Conservation (phyloP, 805 yeast genomes). For the Saitoella complicata region DNA sequence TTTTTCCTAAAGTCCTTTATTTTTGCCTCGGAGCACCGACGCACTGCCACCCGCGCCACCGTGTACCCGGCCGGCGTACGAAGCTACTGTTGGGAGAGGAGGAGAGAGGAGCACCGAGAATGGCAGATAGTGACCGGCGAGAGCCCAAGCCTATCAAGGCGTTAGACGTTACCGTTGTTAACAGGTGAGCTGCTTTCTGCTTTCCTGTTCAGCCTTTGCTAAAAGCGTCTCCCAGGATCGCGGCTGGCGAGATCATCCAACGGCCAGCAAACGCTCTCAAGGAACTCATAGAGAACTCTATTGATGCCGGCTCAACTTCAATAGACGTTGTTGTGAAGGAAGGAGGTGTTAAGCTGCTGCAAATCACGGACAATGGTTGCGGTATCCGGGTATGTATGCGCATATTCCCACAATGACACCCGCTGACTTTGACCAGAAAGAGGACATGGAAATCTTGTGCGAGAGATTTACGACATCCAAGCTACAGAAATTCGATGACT, state of each 20-base stretch:
- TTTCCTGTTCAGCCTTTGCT: too few relatives aligned
- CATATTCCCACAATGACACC: neutral
- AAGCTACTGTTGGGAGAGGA: too few relatives aligned
- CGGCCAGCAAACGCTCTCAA: slow-evolving; percentile 91
- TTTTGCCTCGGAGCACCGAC: too few relatives aligned
- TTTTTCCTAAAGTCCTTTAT: too few relatives aligned
- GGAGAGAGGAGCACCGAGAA: too few relatives aligned
- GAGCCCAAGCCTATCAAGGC: too few relatives aligned
- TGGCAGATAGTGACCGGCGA: too few relatives aligned
- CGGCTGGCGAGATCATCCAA: slow-evolving; percentile 92
- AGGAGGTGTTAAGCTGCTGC: slow-evolving; percentile 78
- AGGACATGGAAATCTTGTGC: slow-evolving; percentile 67
- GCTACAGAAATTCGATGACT: slow-evolving; percentile 55
- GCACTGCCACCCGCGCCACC: too few relatives aligned
- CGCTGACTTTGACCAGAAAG: slow-evolving; percentile 21
- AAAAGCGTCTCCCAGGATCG: slow-evolving; percentile 35
- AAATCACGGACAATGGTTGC: slow-evolving; percentile 74
- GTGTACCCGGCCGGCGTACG: too few relatives aligned
- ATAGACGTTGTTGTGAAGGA: slow-evolving; percentile 75
- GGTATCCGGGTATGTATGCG: slow-evolving; percentile 37
- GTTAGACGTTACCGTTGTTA: too few relatives aligned
- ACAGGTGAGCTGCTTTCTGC: too few relatives aligned
- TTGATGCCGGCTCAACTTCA: slow-evolving; percentile 65
- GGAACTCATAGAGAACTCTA: slow-evolving; percentile 80
- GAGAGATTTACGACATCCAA: slow-evolving; percentile 89